phyloP scores from a whole-genome alignment of 192 early-diverging fungal genomes.

The Coemansia sp. region DNA sequence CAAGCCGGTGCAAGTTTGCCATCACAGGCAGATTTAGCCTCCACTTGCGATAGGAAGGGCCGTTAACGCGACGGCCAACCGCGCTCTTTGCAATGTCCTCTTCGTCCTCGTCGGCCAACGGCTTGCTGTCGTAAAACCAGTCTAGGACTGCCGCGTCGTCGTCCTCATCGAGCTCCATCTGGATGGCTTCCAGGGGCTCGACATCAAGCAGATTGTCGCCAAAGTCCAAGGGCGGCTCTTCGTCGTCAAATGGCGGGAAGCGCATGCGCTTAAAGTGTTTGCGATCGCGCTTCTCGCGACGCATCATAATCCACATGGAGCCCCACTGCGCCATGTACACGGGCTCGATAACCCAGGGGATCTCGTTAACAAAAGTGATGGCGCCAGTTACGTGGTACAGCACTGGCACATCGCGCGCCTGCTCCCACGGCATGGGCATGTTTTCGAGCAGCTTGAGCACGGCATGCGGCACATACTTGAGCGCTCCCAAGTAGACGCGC shows the following conservation, averaged over 20 bases:
- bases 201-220: constrained; percentile 98
- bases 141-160: constrained; percentile 91
- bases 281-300: constrained; percentile 96
- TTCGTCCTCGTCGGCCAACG: constrained; percentile 63
- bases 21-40: constrained; percentile 90
- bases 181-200: constrained; percentile 98
- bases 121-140: constrained; percentile 99
- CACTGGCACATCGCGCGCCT: constrained; percentile 93
- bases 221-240: constrained; percentile 98
- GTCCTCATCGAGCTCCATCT: constrained; percentile 97
- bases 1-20: constrained; percentile 91
- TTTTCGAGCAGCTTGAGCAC: constrained; percentile 98
- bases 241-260: constrained; percentile 98
- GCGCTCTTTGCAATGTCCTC: constrained; percentile 45
- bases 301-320: constrained; percentile 99
- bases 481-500: constrained; percentile 95
- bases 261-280: constrained; percentile 99
- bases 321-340: constrained; percentile 99
- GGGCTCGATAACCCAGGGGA: constrained; percentile 96
- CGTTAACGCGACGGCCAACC: constrained; percentile 67
- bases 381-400: constrained; percentile 99
- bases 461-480: constrained; percentile 98
- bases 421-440: constrained; percentile 99
- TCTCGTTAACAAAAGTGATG: constrained; percentile 98
- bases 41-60: constrained; percentile 90